Evolutionary conservation across 305 asterid species (phyloP), one percentile per base, ranked within the genome.

Genomic region (Fraxinus latifolia): DNA sequence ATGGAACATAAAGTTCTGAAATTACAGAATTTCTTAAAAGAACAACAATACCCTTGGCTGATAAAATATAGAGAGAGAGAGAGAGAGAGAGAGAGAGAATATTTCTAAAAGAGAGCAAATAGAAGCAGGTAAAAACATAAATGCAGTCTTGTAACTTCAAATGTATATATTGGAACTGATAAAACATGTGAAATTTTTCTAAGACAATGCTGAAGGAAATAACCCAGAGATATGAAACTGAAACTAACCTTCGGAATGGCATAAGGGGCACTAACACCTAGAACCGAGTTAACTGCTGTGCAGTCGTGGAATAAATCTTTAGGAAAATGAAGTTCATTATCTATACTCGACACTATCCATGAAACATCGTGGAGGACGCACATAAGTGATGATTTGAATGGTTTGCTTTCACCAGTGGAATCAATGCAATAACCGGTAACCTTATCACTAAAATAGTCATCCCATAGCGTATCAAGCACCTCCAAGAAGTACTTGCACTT

Each of bases 401-500:
- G 82, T 77, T 87, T 92, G 77, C 75, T 76, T 76, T 86, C 92
- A 67, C 95, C 97, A 85, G 85, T 78, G 44, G 87, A 81, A 88
- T 85, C 85, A 83, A 87, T 77, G 80, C 37, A 89, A 83, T 85
- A 85, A 86, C 91, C 92, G 82, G 86, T 81, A 79, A 85, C 87
- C 91, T 92, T 96, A 53, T 90, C 91, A 72, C 90, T 82, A 87
- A 92, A 96, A 88, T 80, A 85, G 76, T 87, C 91, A 88, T 96
- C 97, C 99, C 99, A 96, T 77, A 94, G 65, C 68, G 77, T 87
- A 92, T 94, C 98, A 82, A 96, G 94, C 85, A 96, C 87, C 88
- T 94, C 99, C 90, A 96, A 80, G 82, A 96, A 88, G 88, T 85
- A 83, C 82, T 83, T 89, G 85, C 94, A 89, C 90, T 91, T 94